These are phyloP conservation scores for Aspergillus sclerotiicarbonarius DNA, from an alignment of 495 filamentous ascomycete genomes.

Conservation along the genomic window DNA sequence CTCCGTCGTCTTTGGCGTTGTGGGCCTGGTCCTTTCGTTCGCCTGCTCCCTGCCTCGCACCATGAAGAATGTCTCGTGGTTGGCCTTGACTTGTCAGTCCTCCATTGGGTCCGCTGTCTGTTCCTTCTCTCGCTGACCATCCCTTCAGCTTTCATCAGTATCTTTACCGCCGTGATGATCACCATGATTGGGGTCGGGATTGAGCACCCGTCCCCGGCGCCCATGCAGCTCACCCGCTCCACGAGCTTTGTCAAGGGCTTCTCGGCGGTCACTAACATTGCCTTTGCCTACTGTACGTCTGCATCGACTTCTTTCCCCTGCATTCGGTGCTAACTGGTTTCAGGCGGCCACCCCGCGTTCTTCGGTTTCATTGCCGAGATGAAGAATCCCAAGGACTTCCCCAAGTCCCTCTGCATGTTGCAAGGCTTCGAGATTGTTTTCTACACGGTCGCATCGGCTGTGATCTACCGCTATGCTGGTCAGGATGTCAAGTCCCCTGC, in stretches of 20 bases:
- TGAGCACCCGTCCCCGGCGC: constrained; percentile 20
- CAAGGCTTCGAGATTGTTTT: constrained; percentile 62
- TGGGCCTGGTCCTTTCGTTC: constrained; percentile 62
- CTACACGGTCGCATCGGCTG: constrained; percentile 48
- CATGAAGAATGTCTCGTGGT: constrained; percentile 55
- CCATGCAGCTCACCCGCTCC: constrained; percentile 21
- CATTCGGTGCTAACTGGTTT: too few relatives aligned
- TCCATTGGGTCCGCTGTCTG: not conserved
- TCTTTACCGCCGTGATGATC: constrained; percentile 65
- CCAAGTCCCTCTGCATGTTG: constrained; percentile 60
- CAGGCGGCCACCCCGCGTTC: constrained; percentile 62
- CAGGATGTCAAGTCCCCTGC: constrained; percentile 64
- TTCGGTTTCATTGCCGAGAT: constrained; percentile 76
- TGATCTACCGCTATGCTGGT: constrained; percentile 70
- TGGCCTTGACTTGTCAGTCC: constrained; percentile 54
- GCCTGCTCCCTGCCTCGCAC: constrained; percentile 64
- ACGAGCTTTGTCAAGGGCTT: constrained; percentile 31
- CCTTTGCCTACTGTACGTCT: constrained; percentile 35
- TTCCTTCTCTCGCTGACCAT: not conserved
- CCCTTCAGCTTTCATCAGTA: constrained; percentile 53
- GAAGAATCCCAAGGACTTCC: constrained; percentile 61
- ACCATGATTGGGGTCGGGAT: constrained; percentile 67
- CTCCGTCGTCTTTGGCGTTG: constrained; percentile 63
- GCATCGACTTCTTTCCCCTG: too few relatives aligned
- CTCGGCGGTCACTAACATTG: constrained; percentile 35